phyloP scores from a whole-genome alignment of 2,329 filamentous ascomycete species.

The Neonectria ditissima region DNA sequence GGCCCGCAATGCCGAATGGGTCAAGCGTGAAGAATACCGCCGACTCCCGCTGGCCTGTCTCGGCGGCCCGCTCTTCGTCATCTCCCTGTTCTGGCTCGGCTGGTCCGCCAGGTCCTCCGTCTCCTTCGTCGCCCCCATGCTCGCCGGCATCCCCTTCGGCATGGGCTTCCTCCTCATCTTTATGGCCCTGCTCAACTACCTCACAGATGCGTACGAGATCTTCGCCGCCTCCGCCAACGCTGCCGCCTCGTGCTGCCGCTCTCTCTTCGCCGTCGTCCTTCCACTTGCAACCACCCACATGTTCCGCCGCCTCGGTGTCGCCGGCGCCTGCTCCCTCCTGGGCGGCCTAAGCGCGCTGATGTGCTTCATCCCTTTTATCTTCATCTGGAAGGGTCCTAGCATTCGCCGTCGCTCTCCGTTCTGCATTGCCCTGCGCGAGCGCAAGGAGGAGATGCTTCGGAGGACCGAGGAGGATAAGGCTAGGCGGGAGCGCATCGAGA shows the following conservation, averaged over 20 bases:
- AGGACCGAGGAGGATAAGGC: slow-evolving; percentile 51
- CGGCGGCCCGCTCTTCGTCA: slow-evolving; percentile 72
- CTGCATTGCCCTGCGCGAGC: slow-evolving; percentile 68
- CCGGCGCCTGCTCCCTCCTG: slow-evolving; percentile 64
- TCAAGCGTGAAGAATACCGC: slow-evolving; percentile 72
- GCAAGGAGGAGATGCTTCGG: slow-evolving; percentile 60
- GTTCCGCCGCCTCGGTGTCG: slow-evolving; percentile 60
- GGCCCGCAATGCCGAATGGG: slow-evolving; percentile 65
- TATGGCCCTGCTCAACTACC: slow-evolving; percentile 72
- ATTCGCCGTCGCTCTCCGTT: slow-evolving; percentile 71
- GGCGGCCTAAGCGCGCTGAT: slow-evolving; percentile 63
- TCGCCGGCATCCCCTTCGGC: slow-evolving; percentile 72
- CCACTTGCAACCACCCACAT: slow-evolving; percentile 66
- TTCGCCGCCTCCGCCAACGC: slow-evolving; percentile 82
- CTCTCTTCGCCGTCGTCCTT: slow-evolving; percentile 87
- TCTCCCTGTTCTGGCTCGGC: slow-evolving; percentile 71
- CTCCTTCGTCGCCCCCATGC: slow-evolving; percentile 66
- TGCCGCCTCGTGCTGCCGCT: slow-evolving; percentile 86
- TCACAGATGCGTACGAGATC: slow-evolving; percentile 75
- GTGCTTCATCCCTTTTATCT: slow-evolving; percentile 63
- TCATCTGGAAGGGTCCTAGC: slow-evolving; percentile 65
- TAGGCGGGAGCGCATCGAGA: slow-evolving; percentile 45
- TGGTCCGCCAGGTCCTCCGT: slow-evolving; percentile 64
- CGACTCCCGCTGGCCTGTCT: slow-evolving; percentile 78
- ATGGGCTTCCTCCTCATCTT: slow-evolving; percentile 72